These are phyloP conservation scores for Saccharomyces paradoxus DNA, from an alignment of 805 yeast genomes.

Conservation along the genomic window DNA sequence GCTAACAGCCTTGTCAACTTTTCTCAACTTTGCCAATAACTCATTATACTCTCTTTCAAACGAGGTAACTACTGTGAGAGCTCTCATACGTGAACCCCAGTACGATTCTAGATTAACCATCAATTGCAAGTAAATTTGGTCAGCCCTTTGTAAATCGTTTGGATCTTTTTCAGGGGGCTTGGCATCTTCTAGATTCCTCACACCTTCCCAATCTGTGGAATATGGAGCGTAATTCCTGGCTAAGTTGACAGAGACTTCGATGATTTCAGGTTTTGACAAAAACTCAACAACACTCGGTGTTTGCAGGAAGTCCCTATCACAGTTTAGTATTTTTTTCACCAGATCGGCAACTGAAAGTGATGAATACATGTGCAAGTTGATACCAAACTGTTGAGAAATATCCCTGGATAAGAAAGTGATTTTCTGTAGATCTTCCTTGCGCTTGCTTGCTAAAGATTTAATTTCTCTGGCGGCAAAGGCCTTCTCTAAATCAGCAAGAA, in stretches of 20 bases:
- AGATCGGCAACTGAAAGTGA: slow-evolving; percentile 54
- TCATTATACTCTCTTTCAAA: slow-evolving; percentile 76
- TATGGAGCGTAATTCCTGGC: slow-evolving; percentile 75
- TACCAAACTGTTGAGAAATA: slow-evolving; percentile 89
- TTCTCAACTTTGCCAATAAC: slow-evolving; percentile 54
- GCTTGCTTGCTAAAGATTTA: slow-evolving; percentile 41
- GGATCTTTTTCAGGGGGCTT: slow-evolving; percentile 61
- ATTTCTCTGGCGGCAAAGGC: slow-evolving; percentile 78
- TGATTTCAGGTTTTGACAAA: slow-evolving; percentile 63
- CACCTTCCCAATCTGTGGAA: slow-evolving; percentile 56
- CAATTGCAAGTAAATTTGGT: slow-evolving; percentile 72
- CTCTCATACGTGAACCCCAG: slow-evolving; percentile 89
- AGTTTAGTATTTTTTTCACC: slow-evolving; percentile 61
- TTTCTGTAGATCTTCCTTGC: slow-evolving; percentile 44
- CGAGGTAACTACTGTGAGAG: slow-evolving; percentile 58
- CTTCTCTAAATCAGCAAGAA: slow-evolving; percentile 73
- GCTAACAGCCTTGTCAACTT: slow-evolving; percentile 66
- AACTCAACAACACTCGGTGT: slow-evolving; percentile 77
- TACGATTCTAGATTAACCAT: slow-evolving; percentile 78
- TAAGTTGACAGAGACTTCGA: slow-evolving; percentile 64
- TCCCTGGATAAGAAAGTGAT: slow-evolving; percentile 72
- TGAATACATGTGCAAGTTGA: slow-evolving; percentile 76
- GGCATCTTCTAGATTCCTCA: slow-evolving; percentile 32
- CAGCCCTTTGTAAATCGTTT: slow-evolving; percentile 74
- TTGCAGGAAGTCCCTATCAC: slow-evolving; percentile 63